Base-by-base conservation (phyloP, 2,329 filamentous ascomycete species). In the Byssochlamys sp. region DNA sequence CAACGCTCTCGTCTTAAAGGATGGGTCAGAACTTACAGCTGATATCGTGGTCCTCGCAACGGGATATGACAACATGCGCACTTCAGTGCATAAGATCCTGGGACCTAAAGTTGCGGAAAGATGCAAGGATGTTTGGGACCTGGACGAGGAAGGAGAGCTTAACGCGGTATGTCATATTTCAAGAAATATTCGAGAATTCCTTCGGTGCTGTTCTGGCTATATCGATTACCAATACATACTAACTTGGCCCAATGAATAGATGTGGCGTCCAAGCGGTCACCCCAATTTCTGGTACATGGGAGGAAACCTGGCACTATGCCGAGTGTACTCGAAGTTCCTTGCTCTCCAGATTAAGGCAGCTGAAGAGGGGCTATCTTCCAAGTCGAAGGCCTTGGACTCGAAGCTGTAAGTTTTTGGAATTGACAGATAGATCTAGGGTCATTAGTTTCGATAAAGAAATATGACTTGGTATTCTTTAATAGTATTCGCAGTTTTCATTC, bases 31-130 rank as follows among this genome's bases (percentile, higher is more conserved):
- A 62, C 67, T 87, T 0, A 77, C 81, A 19, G 83, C 84, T 0
- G 85, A 88, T 60, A 78, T 86, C 60, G 79, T 88, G 7, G 78
- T 88, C 0, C 76, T 86, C 49, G 84, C 84, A 0, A 86, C 84
- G 0, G 84, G 80, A 2, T 88, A 86, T 62, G 80, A 85, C 60
- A 88, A 87, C 65, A 90, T 89, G 85, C 76, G 78, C 10, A 84
- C 81, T 0, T 81, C 81, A 24, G 82, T 85, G 1, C 73, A 81
- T n/a, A 75, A 77, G 31, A 80, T 87, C 24, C 78, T 89, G 56
- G 87, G 86, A 0, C 78, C 85, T 29, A 76, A 79, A 19, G 75
- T 88, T 9, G 84, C 83, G 0, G 80, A 83, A 55, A 75, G 77
- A 27, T 78, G 84, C 3, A 73, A 74, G 1, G 82, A 72, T 61